Conservation (phyloP, 768 basidiomycete species). For the Pholiota conissans region DNA sequence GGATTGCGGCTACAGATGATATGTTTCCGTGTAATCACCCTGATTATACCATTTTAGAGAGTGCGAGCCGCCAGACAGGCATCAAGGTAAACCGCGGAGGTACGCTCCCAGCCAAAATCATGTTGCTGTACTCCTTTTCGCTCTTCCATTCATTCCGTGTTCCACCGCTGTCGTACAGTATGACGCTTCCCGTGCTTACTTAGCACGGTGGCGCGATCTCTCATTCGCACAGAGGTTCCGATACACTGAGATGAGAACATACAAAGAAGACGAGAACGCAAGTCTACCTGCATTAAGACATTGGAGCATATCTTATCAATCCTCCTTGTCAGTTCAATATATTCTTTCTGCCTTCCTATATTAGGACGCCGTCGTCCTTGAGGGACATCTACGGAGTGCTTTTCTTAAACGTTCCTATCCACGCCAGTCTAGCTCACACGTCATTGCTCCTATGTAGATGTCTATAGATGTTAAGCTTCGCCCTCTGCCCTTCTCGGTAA, state of each 20-base stretch:
- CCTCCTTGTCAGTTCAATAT: not conserved
- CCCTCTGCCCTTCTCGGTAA: not conserved
- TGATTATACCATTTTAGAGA: no score
- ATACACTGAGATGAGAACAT: not conserved
- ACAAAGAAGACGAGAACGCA: not conserved
- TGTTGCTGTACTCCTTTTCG: no score
- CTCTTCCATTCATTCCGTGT: no score
- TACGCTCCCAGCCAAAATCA: no score
- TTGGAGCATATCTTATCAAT: not conserved
- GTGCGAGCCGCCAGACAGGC: no score
- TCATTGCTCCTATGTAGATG: not conserved
- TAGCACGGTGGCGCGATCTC: no score
- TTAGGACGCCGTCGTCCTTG: not conserved
- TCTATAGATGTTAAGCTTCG: not conserved
- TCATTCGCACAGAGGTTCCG: no score
- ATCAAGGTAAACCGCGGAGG: no score
- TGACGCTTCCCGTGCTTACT: no score
- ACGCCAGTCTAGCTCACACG: not conserved
- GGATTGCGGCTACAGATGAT: no score
- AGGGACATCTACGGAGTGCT: not conserved
- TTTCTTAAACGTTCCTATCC: not conserved
- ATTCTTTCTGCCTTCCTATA: not conserved
- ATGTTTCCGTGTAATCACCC: no score
- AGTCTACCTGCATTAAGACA: not conserved
- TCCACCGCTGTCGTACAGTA: no score